phyloP scores from a whole-genome alignment of 192 early-diverging fungal genomes.

The Chytriomyces sp. region DNA sequence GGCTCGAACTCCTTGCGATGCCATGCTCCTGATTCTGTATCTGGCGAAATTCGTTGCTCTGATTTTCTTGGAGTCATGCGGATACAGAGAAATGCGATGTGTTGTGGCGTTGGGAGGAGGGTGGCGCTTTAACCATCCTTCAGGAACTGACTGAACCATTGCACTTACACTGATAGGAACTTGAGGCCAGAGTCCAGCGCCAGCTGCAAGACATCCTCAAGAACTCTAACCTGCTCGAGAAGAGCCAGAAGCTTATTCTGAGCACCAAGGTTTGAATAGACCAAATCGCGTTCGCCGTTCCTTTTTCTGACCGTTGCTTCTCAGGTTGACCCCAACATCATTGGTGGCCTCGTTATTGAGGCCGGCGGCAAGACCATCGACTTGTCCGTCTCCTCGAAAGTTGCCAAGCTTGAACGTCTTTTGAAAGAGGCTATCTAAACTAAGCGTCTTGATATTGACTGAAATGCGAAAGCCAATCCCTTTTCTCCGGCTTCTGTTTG shows the following conservation, averaged over 20 bases:
- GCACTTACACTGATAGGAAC: slow-evolving; percentile 53
- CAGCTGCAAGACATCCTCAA: slow-evolving; percentile 76
- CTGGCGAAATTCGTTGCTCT: not conserved
- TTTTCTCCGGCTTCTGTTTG: not conserved
- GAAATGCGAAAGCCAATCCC: not conserved
- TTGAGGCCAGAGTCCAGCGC: slow-evolving; percentile 71
- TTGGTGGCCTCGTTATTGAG: slow-evolving; percentile 96
- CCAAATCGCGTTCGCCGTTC: not conserved
- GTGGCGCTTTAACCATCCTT: not conserved
- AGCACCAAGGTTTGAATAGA: slow-evolving; percentile 70
- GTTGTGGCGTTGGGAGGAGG: too few species aligned
- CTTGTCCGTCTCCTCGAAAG: slow-evolving; percentile 91
- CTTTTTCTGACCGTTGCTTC: not conserved
- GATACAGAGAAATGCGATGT: not conserved
- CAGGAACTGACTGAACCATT: not conserved
- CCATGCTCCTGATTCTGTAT: too few species aligned
- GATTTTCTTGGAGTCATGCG: not conserved
- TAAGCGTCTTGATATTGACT: slow-evolving; percentile 1
- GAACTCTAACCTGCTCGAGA: slow-evolving; percentile 78
- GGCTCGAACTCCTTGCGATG: too few species aligned
- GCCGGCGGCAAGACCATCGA: slow-evolving; percentile 98
- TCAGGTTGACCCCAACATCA: slow-evolving; percentile 84
- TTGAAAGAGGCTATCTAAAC: slow-evolving; percentile 66
- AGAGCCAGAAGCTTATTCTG: slow-evolving; percentile 81
- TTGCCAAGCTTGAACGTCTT: slow-evolving; percentile 95